Evolutionary conservation across 345 rosid species (phyloP), one percentile per base, ranked within the genome.

Genomic region (Laguncularia racemosa): DNA sequence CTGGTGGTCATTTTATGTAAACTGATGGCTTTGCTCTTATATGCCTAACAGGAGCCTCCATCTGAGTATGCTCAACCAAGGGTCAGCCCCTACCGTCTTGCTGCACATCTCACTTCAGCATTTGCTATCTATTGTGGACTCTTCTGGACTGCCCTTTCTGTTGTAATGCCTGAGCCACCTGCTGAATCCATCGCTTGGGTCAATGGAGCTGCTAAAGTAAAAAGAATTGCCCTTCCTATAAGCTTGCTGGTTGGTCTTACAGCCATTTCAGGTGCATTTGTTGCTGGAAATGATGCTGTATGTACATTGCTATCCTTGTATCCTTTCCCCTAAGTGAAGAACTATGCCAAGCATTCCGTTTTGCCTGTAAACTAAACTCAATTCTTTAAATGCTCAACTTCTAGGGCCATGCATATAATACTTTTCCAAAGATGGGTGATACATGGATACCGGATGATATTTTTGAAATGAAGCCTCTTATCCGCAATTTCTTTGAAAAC

Each of bases 261-360:
- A 46, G 99, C 95, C 4, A 58, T 93, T 28, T 89, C 96, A 38
- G 99, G 99, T 38, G 99, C 97, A 20, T 87, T 93, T 61, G 99
- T 93, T 28, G 99, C 96, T 28, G 97, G 99, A 70, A 89, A 93
- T 71, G 97, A 93, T 82, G 97, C 96, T 57, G 99, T 84, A 71
- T 50, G 91, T 40, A 53, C 47, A 57, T 44, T 40, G 49, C 17
- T 8, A 12, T 26, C 10, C 40, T 52, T 33, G 11, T 10, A 33
- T 33, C 40, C 40, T 6, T 1, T 33, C 28, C 19, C 57, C 45
- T 0, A 11, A 16, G n/a, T 28, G 10, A 13, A 2, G 15, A 2
- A 19, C 0, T 43, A 17, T 54, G 57, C 6, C 14, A 5, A 12
- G 53, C 28, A 33, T 23, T 50, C 65, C 59, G 58, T 60, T 45